Base-by-base conservation (phyloP, 2,329 filamentous ascomycete genomes). In the Cladosporium colombiae region DNA sequence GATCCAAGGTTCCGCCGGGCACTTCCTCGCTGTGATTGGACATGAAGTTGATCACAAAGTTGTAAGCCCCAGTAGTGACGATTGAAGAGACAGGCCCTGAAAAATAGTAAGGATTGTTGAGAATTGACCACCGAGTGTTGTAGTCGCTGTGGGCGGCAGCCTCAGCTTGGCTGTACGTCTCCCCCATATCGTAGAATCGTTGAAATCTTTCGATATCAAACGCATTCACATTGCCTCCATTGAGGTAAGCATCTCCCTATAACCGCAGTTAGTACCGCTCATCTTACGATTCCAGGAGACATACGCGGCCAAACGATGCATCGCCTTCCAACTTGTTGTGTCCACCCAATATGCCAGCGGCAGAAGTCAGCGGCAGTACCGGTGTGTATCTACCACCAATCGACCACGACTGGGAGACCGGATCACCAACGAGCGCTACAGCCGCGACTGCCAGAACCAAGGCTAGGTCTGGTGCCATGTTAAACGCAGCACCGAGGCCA, bases 21-120 rank as follows among this genome's bases (percentile, higher is more conserved):
- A 70, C 23, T 37, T 68, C 69, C 16, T 68, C 70, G n/a, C 68
- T 62, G 66, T 73, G 72, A 62, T 74, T 74, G 63, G 68, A 69
- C 71, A 74, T 73, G 67, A 73, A 67, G 65, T 70, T 72, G 68
- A 73, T 73, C 53, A 73, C 69, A 66, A 74, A 73, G 61, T 70
- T 68, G 69, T 73, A 73, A 1, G 73, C 73, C 2, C 68, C 70
- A 11, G 70, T 69, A 18, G 74, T 71, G 16, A 72, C 37, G 2
- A 73, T 58, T 3, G 68, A 68, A 10, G 70, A 65, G 69, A 75
- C 75, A 3, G 71, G 72, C 21, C 68, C 71, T 10, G 71, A 68
- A 69, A 74, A 76, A 70, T 70, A 76, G 67, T 75, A 74, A 6
- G 75, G 73, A 65, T 77, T 77, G 40, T 58, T 69, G 25, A 65